phyloP scores from a whole-genome alignment of 352 stramenopile species.

The Phytopythium delawarense region DNA sequence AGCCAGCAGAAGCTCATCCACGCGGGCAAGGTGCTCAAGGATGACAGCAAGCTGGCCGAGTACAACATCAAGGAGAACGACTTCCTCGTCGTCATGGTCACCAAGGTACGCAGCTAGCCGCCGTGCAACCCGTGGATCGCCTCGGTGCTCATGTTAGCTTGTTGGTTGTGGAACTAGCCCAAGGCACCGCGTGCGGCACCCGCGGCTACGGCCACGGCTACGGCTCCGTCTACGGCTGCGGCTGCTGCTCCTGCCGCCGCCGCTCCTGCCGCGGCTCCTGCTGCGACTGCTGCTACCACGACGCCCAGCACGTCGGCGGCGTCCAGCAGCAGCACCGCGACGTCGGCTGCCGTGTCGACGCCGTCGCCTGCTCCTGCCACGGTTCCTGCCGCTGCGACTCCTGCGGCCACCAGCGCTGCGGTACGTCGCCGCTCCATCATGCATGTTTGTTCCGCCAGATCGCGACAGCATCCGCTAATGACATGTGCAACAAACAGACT shows the following conservation, averaged over 20 bases:
- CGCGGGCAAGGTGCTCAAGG: conserved; percentile 85
- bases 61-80: conserved; percentile 88
- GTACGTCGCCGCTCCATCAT: conserved; percentile 4
- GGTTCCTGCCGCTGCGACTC: conserved; percentile 19
- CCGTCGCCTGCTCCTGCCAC: conserved; percentile 44
- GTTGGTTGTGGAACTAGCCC: conserved; percentile 20
- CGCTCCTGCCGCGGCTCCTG: conserved; percentile 17
- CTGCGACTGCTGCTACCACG: conserved; percentile 19
- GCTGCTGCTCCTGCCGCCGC: conserved; percentile 21
- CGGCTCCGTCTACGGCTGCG: conserved; percentile 18
- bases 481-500: conserved; percentile 15
- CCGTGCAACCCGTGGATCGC: too few relatives aligned
- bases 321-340: conserved; percentile 62
- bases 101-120: conserved; percentile 37
- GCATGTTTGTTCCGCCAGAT: not conserved
- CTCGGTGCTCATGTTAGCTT: not conserved
- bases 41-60: conserved; percentile 72
- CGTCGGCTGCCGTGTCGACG: conserved; percentile 58
- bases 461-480: not conserved
- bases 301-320: conserved; percentile 63
- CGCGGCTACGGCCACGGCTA: conserved; percentile 27
- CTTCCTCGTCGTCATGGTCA: conserved; percentile 88
- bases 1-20: conserved; percentile 86
- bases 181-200: conserved; percentile 51
- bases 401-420: conserved; percentile 11